Evolutionary conservation across 805 yeast genomes (phyloP).

Genomic region (Metschnikowia kofuensis): DNA sequence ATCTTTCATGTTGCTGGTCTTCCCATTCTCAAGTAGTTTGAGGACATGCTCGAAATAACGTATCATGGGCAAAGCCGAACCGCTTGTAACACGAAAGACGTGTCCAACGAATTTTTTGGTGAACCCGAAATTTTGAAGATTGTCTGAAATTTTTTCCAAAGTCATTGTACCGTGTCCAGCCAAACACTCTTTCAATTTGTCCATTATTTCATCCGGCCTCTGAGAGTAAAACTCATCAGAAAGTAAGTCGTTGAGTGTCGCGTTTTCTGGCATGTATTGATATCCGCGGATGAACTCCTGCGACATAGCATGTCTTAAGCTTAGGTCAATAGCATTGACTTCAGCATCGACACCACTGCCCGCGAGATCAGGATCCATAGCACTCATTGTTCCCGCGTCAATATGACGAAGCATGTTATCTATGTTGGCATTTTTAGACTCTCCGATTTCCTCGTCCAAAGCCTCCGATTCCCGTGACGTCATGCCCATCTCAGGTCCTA

Average conservation of each 20-base stretch:
- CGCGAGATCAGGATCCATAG: constrained; percentile 17
- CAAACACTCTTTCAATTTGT: constrained; percentile 8
- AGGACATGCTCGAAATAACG: constrained; percentile 12
- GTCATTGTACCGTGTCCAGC: constrained; percentile 6
- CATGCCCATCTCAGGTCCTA: constrained; percentile 7
- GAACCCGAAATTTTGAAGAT: constrained; percentile 14
- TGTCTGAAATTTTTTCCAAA: constrained; percentile 10
- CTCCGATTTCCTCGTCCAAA: constrained; percentile 34
- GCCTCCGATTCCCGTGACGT: constrained; percentile 21
- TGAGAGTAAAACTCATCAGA: constrained; percentile 8
- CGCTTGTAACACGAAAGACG: constrained; percentile 17
- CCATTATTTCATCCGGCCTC: constrained; percentile 8
- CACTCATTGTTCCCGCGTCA: constrained; percentile 7
- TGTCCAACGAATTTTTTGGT: constrained; percentile 16
- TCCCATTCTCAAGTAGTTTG: constrained; percentile 4
- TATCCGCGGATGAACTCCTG: constrained; percentile 1
- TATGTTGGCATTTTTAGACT: constrained; percentile 27
- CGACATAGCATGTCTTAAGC: constrained; percentile 7
- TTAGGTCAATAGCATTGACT: constrained; percentile 9
- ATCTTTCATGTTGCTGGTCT: constrained; percentile 2
- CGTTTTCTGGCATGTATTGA: constrained; percentile 12
- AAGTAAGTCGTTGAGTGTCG: constrained; percentile 13
- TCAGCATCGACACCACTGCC: constrained; percentile 12
- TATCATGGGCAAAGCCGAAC: constrained; percentile 13
- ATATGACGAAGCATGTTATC: constrained; percentile 15